Evolutionary conservation across 2,329 filamentous ascomycete genomes (phyloP).

Genomic region (Epichloe typhina): DNA sequence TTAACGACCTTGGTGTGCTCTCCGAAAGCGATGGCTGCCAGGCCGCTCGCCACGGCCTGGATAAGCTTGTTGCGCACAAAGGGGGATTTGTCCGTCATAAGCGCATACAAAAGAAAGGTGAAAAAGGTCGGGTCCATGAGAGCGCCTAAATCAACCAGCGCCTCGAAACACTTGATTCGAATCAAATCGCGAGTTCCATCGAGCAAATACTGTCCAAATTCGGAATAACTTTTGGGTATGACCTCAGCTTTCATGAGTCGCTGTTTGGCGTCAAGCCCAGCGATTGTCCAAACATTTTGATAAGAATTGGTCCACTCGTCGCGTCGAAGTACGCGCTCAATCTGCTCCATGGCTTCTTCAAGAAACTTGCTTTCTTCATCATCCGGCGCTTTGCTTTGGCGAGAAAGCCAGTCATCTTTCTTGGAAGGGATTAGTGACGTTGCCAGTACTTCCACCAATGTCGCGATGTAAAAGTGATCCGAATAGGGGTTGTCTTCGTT

Average conservation of each 20-base stretch:
- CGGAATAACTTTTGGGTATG: constrained; percentile 37
- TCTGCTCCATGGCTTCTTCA: constrained; percentile 43
- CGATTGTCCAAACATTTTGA: constrained; percentile 52
- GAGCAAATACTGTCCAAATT: constrained; percentile 51
- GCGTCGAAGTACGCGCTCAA: constrained; percentile 52
- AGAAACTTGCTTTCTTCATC: constrained; percentile 37
- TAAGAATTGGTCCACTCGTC: constrained; percentile 58
- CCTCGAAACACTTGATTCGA: constrained; percentile 52
- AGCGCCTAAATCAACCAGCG: constrained; percentile 48
- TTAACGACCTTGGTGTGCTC: constrained; percentile 37
- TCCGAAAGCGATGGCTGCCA: constrained; percentile 52
- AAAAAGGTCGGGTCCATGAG: constrained; percentile 42
- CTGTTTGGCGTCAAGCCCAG: constrained; percentile 48
- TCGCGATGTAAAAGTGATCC: constrained; percentile 79
- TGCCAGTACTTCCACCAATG: constrained; percentile 52
- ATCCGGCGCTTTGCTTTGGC: constrained; percentile 30
- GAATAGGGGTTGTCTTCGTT: constrained; percentile 83
- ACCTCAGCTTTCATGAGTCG: constrained; percentile 51
- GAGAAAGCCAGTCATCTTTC: constrained; percentile 30
- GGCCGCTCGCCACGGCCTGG: constrained; percentile 42
- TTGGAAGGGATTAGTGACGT: constrained; percentile 42
- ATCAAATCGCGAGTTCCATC: constrained; percentile 51
- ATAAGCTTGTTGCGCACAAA: constrained; percentile 49
- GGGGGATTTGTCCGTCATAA: constrained; percentile 48
- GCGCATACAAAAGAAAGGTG: constrained; percentile 40